phyloP scores from a whole-genome alignment of 805 yeast species.

The Pichia membranifaciens region DNA sequence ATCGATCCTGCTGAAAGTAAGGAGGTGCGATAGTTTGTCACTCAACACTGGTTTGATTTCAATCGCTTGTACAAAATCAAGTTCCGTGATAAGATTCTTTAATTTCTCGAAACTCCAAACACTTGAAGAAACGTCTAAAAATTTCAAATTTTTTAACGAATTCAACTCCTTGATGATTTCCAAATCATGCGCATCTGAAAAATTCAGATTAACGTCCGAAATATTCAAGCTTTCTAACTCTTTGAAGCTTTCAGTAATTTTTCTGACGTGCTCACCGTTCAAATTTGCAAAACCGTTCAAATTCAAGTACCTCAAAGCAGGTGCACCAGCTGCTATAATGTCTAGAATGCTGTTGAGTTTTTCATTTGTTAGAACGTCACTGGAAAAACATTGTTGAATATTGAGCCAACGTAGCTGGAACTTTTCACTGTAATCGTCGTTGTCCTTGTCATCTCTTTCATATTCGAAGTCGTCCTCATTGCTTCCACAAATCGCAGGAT shows the following conservation, averaged over 20 bases:
- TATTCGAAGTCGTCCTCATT: slow-evolving; percentile 17
- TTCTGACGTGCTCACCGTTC: slow-evolving; percentile 32
- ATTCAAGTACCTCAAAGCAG: slow-evolving; percentile 41
- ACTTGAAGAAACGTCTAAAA: slow-evolving; percentile 8
- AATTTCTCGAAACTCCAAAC: slow-evolving; percentile 4
- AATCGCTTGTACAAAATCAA: slow-evolving; percentile 35
- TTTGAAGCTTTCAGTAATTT: slow-evolving; percentile 36
- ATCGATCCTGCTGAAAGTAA: slow-evolving; percentile 21
- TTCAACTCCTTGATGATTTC: slow-evolving; percentile 53
- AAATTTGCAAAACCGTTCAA: slow-evolving; percentile 45
- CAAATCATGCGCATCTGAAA: slow-evolving; percentile 6
- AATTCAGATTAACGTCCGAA: slow-evolving; percentile 10
- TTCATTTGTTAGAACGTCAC: slow-evolving; percentile 23
- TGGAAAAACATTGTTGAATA: slow-evolving; percentile 48
- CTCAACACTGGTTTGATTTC: slow-evolving; percentile 61
- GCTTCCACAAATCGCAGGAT: slow-evolving; percentile 48
- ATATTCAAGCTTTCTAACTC: slow-evolving; percentile 34
- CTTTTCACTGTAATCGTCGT: background rate
- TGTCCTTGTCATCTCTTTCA: background rate
- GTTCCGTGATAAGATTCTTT: slow-evolving; percentile 1
- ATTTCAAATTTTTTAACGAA: slow-evolving; percentile 11
- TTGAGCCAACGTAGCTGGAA: slow-evolving; percentile 45
- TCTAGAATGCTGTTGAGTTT: slow-evolving; percentile 7
- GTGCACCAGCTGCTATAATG: slow-evolving; percentile 27
- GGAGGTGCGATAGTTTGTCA: slow-evolving; percentile 22